A percentile compares a stretch with the other conserved stretches of the same genome.
These are phyloP conservation scores for Berberis thunbergii DNA, from an alignment of 164 flowering plant species.

Conservation along the genomic window DNA sequence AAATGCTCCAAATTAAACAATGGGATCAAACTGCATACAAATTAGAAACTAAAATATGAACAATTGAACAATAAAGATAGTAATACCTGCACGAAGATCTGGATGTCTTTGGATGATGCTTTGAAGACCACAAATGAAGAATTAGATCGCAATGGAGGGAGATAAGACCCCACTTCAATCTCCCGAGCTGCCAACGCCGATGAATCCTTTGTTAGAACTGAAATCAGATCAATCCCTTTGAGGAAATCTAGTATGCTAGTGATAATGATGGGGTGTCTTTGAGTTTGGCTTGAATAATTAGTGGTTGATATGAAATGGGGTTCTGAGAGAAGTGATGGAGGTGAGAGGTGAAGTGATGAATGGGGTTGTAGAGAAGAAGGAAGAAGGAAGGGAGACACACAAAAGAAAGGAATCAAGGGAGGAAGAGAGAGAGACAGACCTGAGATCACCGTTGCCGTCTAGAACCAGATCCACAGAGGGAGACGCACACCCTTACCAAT, in stretches of 20 bases:
- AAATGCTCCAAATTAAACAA: too few relatives aligned
- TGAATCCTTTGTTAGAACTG: conserved; percentile 15
- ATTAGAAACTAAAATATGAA: too few relatives aligned
- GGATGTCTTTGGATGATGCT: conserved; percentile 80
- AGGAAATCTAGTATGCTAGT: conserved; percentile 35
- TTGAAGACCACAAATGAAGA: conserved; percentile 89
- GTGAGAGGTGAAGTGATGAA: not conserved
- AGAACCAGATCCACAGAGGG: too few relatives aligned
- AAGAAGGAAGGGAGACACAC: conserved; percentile 1
- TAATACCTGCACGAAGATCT: conserved; percentile 91
- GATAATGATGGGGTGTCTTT: not conserved
- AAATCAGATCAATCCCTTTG: conserved; percentile 29
- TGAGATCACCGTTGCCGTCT: too few relatives aligned
- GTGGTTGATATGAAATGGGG: not conserved
- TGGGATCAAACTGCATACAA: too few relatives aligned
- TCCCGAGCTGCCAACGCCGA: conserved; percentile 44
- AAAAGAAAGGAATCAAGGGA: too few relatives aligned
- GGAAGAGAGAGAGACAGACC: too few relatives aligned
- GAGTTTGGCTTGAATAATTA: not conserved
- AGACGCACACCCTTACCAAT: too few relatives aligned
- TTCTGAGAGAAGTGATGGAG: not conserved
- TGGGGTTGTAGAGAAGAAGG: conserved; percentile 7
- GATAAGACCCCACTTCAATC: conserved; percentile 75
- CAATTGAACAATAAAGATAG: not conserved
- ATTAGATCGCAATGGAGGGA: conserved; percentile 59